Percentiles rank a stretch among this genome's conserved stretches.
phyloP scores from a whole-genome alignment of 495 filamentous ascomycete genomes.

The Daldinia caldariorum region DNA sequence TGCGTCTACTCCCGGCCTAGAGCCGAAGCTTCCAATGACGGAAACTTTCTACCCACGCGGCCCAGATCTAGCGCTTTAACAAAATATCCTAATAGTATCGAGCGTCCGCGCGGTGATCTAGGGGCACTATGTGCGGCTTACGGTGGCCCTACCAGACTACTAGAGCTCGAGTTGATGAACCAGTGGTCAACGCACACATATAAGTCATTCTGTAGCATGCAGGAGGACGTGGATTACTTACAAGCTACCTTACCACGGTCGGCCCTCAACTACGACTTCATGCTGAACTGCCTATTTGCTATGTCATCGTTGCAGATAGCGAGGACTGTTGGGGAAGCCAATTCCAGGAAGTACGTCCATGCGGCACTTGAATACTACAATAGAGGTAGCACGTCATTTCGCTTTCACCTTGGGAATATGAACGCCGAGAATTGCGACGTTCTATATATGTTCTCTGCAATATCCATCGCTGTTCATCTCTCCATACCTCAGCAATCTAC shows the following conservation, averaged over 20 bases:
- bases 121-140: slow-evolving; percentile 37
- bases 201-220: slow-evolving; percentile 45
- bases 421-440: slow-evolving; percentile 41
- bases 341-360: slow-evolving; percentile 42
- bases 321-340: slow-evolving; percentile 14
- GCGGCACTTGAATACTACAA: slow-evolving; percentile 50
- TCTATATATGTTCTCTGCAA: slow-evolving; percentile 49
- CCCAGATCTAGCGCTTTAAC: background rate
- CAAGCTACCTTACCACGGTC: slow-evolving; percentile 44
- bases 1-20: slow-evolving; percentile 44
- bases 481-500: slow-evolving; percentile 39
- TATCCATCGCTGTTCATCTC: slow-evolving; percentile 47
- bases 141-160: slow-evolving; percentile 35
- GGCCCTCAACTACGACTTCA: slow-evolving; percentile 44
- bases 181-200: slow-evolving; percentile 50
- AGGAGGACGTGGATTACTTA: slow-evolving; percentile 46
- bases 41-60: slow-evolving; percentile 19
- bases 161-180: slow-evolving; percentile 53
- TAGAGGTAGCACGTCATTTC: slow-evolving; percentile 47
- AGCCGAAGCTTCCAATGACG: slow-evolving; percentile 4
- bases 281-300: slow-evolving; percentile 50
- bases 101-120: slow-evolving; percentile 33
- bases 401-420: slow-evolving; percentile 42
- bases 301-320: slow-evolving; percentile 48
- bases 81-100: background rate